Evolutionary conservation across 495 filamentous ascomycete genomes (phyloP).

Genomic region (Penicillium pancosmium): DNA sequence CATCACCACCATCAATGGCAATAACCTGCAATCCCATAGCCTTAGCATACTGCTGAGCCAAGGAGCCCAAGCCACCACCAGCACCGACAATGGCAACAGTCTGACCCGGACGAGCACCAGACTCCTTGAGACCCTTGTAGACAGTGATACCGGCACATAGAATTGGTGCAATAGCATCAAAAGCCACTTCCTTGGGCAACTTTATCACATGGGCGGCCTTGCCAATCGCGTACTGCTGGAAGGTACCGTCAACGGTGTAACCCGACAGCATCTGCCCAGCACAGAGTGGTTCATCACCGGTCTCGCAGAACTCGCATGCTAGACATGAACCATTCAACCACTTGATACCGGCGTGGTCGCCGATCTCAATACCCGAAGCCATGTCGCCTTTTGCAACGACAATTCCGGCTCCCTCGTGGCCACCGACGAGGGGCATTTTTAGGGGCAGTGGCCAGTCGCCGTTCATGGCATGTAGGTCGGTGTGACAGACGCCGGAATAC

Average conservation of each 20-base stretch:
- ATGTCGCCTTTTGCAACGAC: constrained; percentile 75
- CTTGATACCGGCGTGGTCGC: constrained; percentile 78
- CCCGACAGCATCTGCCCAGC: constrained; percentile 66
- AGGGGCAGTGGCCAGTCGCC: constrained; percentile 81
- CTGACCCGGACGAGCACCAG: constrained; percentile 71
- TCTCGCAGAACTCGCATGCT: constrained; percentile 72
- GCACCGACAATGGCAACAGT: constrained; percentile 87
- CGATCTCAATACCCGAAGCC: constrained; percentile 68
- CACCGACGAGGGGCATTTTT: constrained; percentile 84
- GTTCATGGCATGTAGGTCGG: constrained; percentile 77
- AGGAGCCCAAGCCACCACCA: constrained; percentile 82
- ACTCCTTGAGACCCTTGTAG: constrained; percentile 90
- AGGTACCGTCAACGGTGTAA: constrained; percentile 78
- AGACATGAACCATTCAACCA: constrained; percentile 82
- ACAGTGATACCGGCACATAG: constrained; percentile 88
- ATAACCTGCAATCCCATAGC: constrained; percentile 83
- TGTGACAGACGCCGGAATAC: constrained; percentile 90
- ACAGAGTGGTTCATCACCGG: constrained; percentile 71
- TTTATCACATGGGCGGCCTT: constrained; percentile 79
- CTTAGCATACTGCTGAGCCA: constrained; percentile 83
- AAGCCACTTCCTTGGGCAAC: constrained; percentile 68
- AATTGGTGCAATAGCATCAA: constrained; percentile 77
- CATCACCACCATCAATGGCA: constrained; percentile 77
- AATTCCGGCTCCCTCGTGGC: constrained; percentile 84
- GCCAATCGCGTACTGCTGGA: constrained; percentile 86